These are phyloP conservation scores for Trichoderma gamsii DNA, from an alignment of 495 filamentous ascomycete genomes.

Conservation along the genomic window DNA sequence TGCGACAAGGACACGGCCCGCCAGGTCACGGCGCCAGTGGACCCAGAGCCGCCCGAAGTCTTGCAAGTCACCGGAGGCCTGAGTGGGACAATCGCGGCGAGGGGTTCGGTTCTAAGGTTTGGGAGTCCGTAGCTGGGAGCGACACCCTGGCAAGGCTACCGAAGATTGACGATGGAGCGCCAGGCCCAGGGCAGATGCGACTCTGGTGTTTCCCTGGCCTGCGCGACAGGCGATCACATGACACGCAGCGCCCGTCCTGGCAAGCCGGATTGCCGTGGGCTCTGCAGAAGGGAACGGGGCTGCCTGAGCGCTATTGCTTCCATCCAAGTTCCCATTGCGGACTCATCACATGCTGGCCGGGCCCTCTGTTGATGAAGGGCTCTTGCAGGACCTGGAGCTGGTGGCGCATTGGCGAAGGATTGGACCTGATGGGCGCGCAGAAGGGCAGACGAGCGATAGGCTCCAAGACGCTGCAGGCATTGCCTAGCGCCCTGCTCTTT, in stretches of 20 bases:
- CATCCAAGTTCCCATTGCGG: not conserved
- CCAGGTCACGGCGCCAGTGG: slow-evolving; percentile 11
- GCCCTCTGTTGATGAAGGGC: not conserved
- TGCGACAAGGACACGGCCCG: slow-evolving; percentile 11
- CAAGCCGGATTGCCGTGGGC: not conserved
- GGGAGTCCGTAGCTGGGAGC: not conserved
- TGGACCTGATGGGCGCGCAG: not conserved
- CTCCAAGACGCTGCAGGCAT: too few relatives aligned
- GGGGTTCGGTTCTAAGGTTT: slow-evolving; percentile 1
- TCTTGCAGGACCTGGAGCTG: not conserved
- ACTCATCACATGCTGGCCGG: not conserved
- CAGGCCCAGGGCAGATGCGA: not conserved
- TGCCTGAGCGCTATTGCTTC: not conserved
- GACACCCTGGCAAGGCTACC: not conserved
- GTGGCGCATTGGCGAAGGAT: not conserved
- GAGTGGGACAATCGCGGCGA: slow-evolving; percentile 6
- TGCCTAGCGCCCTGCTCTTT: too few relatives aligned
- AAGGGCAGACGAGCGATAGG: not conserved
- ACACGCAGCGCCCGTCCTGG: not conserved
- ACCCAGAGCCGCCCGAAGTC: slow-evolving; percentile 6
- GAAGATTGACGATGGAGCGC: not conserved
- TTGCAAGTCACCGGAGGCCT: slow-evolving; percentile 10
- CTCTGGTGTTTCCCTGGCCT: not conserved
- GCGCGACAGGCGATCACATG: slow-evolving; percentile 3
- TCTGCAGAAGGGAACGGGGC: not conserved